A percentile compares a stretch with the other conserved stretches of the same genome.
phyloP scores from a whole-genome alignment of 805 yeast species.

The Wickerhamomyces xylosicus region DNA sequence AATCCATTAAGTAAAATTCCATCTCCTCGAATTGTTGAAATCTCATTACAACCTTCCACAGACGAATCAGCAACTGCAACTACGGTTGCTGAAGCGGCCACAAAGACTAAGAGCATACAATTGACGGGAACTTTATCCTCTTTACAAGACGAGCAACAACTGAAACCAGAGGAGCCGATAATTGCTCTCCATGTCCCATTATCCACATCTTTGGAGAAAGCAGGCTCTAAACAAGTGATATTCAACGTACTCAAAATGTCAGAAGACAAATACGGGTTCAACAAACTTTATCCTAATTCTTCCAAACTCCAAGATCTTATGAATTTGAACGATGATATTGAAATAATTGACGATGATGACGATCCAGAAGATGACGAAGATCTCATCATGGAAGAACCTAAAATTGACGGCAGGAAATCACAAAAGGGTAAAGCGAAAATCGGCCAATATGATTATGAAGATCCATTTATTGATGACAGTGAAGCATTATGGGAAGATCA shows the following conservation, averaged over 20 bases:
- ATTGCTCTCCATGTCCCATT: constrained; percentile 48
- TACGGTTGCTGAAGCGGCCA: too few species aligned
- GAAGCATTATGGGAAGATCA: constrained; percentile 91
- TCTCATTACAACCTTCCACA: constrained; percentile 1
- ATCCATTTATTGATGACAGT: constrained; percentile 94
- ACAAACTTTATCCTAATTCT: constrained; percentile 56
- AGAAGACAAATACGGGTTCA: constrained; percentile 81
- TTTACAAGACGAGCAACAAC: background rate
- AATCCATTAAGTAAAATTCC: constrained; percentile 11
- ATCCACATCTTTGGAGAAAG: constrained; percentile 34
- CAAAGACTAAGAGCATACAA: background rate
- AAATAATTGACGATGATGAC: constrained; percentile 34
- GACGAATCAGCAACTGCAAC: background rate
- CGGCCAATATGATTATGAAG: constrained; percentile 86
- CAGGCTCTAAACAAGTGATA: constrained; percentile 54
- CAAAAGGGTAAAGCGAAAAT: constrained; percentile 59
- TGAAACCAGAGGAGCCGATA: constrained; percentile 28
- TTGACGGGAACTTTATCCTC: background rate
- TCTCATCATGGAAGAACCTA: constrained; percentile 24
- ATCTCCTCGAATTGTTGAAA: constrained; percentile 13
- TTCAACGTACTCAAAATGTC: constrained; percentile 65
- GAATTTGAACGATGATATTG: constrained; percentile 45
- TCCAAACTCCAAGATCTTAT: constrained; percentile 43
- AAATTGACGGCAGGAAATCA: constrained; percentile 32
- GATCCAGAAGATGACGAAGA: constrained; percentile 29